Evolutionary conservation across 2,329 filamentous ascomycete species (phyloP).

Genomic region (Aciculosporium take): DNA sequence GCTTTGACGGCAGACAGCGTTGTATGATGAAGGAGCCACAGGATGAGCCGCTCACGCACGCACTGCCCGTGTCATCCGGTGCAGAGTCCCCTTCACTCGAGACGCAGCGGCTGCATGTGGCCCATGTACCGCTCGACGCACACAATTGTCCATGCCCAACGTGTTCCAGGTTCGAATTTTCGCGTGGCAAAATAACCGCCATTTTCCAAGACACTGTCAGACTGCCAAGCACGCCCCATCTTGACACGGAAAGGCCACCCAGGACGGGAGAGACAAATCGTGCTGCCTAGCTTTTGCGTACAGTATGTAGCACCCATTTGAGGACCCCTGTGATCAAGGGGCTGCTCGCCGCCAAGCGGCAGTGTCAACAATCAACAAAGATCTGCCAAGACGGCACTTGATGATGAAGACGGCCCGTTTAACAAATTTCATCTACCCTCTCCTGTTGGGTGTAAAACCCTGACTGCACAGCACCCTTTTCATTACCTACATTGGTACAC

Average conservation of each 20-base stretch:
- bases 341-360: neutral
- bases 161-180: too few species aligned
- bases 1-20: neutral
- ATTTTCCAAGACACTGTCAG: neutral
- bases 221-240: constrained; percentile 3
- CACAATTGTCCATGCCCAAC: too few species aligned
- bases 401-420: neutral
- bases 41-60: neutral
- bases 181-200: neutral
- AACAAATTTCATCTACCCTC: neutral
- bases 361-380: neutral
- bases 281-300: too few species aligned
- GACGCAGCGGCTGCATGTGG: too few species aligned
- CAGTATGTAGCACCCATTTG: too few species aligned
- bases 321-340: neutral
- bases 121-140: too few species aligned
- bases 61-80: too few species aligned
- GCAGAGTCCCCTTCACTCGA: too few species aligned
- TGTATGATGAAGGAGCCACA: neutral
- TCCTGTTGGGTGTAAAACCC: too few species aligned
- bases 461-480: too few species aligned
- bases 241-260: neutral
- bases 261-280: neutral
- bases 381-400: constrained; percentile 4
- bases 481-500: too few species aligned